Percentiles rank a stretch among this genome's conserved stretches.
Conservation (phyloP, 1,284 basidiomycete genomes). For the Ceratobasidium sp. region DNA sequence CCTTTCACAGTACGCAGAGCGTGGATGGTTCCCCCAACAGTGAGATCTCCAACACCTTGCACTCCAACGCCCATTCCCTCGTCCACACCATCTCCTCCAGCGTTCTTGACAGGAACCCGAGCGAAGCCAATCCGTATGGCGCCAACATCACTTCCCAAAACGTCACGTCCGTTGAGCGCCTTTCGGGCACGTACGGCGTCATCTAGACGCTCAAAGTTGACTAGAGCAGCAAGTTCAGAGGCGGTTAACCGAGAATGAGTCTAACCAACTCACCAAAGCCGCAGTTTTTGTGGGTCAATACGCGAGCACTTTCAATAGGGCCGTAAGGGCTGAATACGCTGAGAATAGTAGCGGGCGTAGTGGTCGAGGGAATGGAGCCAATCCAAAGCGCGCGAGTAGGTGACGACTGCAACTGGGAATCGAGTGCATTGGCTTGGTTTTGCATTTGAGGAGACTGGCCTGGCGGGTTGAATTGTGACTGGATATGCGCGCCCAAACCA, state of each 20-base stretch:
- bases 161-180: constrained; percentile 93
- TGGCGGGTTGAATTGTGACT: constrained; percentile 39
- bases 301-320: constrained; percentile 94
- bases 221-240: constrained; percentile 55
- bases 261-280: constrained; percentile 77
- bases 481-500: constrained; percentile 38
- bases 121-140: constrained; percentile 97
- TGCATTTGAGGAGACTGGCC: constrained; percentile 49
- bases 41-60: constrained; percentile 81
- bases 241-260: background rate
- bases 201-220: constrained; percentile 97
- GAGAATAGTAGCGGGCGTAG: constrained; percentile 90
- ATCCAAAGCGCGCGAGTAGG: constrained; percentile 96
- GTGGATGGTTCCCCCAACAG: constrained; percentile 84
- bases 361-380: constrained; percentile 92
- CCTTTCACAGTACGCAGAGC: constrained; percentile 87
- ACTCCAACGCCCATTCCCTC: constrained; percentile 65
- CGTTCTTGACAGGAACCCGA: constrained; percentile 90
- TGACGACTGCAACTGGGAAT: constrained; percentile 83
- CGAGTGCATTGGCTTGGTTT: constrained; percentile 69
- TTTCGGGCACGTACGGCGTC: constrained; percentile 95
- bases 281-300: constrained; percentile 96
- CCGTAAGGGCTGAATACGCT: constrained; percentile 96
- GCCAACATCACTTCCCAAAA: constrained; percentile 94
- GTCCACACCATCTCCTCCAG: constrained; percentile 63